Base-by-base conservation (phyloP, 306 rosid genomes). In the Castanea sativa region DNA sequence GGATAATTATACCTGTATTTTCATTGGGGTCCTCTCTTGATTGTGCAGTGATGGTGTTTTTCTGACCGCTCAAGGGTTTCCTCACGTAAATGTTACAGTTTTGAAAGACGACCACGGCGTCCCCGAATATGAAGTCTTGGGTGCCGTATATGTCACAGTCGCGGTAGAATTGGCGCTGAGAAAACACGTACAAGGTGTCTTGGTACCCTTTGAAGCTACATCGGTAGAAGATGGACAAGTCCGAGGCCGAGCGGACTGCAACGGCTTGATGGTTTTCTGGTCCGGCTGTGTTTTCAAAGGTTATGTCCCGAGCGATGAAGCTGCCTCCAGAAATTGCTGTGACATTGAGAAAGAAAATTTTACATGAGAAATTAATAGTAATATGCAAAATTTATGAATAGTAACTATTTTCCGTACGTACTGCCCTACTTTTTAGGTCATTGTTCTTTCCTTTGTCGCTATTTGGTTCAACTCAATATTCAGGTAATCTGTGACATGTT, bases 251-350 rank as follows among this genome's bases (percentile, higher is more conserved):
- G 0, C 97, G 90, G 68, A 92, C 82, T 3, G 95, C 95, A 45
- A 94, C 99, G 15, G 97, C 97, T 58, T 94, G 97, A 71, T 89
- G 84, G 1, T 86, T 88, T 58, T 81, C 76, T 0, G 98, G 97
- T 7, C 97, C 98, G 11, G 97, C 98, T 0, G 88, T 90, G 92
- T 94, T 94, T 82, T 89, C 93, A 38, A 94, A 92, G 67, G 94
- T 89, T 20, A 94, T 94, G 79, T 89, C 96, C 32, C 78, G 80
- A 3, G 97, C 97, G 7, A 90, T 85, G 90, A 94, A 94, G 21
- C 86, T 89, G 1, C 85, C 91, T 1, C 97, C 98, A 15, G 88
- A 76, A 73, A 91, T 88, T 60, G 73, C 94, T 92, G 84, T 60
- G 61, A 55, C 45, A 41, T 8, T 8, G 12, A 41, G 45, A 19